Conservation (phyloP, 768 basidiomycete species). For the Tubosaeta sp. region DNA sequence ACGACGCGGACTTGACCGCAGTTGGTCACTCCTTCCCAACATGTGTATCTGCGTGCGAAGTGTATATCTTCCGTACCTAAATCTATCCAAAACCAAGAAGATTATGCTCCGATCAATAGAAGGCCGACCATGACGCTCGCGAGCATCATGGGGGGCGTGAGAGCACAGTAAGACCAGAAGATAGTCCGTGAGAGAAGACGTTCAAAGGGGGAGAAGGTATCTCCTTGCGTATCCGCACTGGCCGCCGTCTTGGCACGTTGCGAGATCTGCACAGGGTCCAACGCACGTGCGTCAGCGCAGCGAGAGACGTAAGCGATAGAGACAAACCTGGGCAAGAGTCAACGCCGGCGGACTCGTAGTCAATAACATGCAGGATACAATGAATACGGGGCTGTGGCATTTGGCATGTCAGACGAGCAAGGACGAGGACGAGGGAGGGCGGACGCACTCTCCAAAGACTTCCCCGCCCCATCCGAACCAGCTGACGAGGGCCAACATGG, state of each 20-base stretch:
- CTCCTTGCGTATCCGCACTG: neutral
- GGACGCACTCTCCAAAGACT: constrained; percentile 65
- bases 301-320: neutral
- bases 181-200: constrained; percentile 86
- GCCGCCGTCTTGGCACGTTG: constrained; percentile 8
- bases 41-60: neutral
- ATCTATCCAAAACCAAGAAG: neutral
- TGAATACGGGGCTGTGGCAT: constrained; percentile 69
- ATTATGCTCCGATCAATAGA: constrained; percentile 50
- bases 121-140: constrained; percentile 73
- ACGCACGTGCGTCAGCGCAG: neutral
- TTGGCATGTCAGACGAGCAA: neutral
- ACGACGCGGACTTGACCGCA: neutral
- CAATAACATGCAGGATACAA: constrained; percentile 79
- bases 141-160: constrained; percentile 85
- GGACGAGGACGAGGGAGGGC: neutral
- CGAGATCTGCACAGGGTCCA: constrained; percentile 16
- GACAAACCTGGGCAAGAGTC: constrained; percentile 54
- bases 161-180: constrained; percentile 86
- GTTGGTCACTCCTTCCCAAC: neutral
- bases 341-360: constrained; percentile 80
- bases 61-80: neutral
- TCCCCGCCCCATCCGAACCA: constrained; percentile 36
- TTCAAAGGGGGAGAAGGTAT: constrained; percentile 54
- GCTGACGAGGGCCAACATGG: constrained; percentile 64